Conservation (phyloP, 306 rosid species). For the Dalbergia cultrata region DNA sequence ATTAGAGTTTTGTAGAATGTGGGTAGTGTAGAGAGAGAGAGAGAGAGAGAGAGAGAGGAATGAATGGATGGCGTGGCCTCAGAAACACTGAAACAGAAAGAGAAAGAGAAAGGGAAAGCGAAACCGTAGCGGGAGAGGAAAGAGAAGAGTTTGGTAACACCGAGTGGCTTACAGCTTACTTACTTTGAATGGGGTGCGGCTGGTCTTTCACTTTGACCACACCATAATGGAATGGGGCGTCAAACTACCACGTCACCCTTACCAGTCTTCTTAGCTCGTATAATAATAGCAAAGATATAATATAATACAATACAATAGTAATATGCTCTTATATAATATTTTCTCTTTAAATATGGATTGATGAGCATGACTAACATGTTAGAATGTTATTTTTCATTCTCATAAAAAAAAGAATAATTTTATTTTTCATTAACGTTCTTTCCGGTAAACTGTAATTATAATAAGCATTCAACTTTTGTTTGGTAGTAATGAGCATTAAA, state of each 20-base stretch:
- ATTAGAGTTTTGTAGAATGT: not conserved
- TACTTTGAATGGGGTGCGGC: not conserved
- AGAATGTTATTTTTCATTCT: not conserved
- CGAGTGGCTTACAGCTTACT: no score
- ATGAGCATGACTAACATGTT: not conserved
- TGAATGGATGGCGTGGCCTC: not conserved
- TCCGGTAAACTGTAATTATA: not conserved
- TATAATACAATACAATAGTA: no score
- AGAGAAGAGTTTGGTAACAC: not conserved
- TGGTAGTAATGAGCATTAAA: no score
- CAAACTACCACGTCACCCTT: conserved; percentile 34
- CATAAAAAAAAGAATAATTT: no score
- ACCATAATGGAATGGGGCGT: conserved; percentile 33
- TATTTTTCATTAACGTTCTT: not conserved
- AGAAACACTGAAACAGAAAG: not conserved
- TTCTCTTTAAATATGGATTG: conserved; percentile 28
- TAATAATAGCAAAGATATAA: not conserved
- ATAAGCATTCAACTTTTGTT: no score
- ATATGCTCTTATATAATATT: no score
- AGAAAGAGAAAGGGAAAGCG: not conserved
- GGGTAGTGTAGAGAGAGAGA: not conserved
- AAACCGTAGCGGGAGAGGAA: not conserved
- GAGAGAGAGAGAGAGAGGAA: not conserved
- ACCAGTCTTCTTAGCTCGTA: not conserved
- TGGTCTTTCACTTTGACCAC: conserved; percentile 43